Evolutionary conservation across 2,329 filamentous ascomycete genomes (phyloP).

Genomic region (Diaporthe citri): DNA sequence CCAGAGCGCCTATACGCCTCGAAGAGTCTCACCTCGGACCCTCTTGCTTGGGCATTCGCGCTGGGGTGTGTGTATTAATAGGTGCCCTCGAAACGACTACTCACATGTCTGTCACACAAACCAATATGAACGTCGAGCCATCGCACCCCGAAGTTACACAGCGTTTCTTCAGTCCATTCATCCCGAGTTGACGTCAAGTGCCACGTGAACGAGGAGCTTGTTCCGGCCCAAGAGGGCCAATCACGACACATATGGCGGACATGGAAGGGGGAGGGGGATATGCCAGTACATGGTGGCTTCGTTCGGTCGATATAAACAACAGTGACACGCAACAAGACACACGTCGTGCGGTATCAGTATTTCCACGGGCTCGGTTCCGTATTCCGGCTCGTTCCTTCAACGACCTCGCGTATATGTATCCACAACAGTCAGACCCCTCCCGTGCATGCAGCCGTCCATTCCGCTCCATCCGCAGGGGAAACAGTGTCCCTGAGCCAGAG

Average conservation of each 20-base stretch:
- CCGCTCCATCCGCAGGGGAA: not conserved
- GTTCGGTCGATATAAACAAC: slow-evolving; percentile 25
- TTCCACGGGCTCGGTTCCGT: not conserved
- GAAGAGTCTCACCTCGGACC: not conserved
- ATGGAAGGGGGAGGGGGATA: not conserved
- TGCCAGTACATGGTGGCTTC: slow-evolving; percentile 1
- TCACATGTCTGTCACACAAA: slow-evolving; percentile 3
- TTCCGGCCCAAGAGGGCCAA: not conserved
- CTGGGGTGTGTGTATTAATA: not conserved
- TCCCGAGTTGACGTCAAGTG: not conserved
- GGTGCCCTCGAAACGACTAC: no score
- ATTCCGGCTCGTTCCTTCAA: not conserved
- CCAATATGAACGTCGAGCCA: not conserved
- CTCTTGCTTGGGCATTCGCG: not conserved
- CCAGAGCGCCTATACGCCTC: not conserved
- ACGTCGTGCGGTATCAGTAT: slow-evolving; percentile 14
- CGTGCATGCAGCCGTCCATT: not conserved
- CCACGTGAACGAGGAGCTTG: not conserved
- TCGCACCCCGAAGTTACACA: not conserved
- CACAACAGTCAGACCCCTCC: not conserved
- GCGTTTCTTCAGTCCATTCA: not conserved
- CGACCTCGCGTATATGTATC: not conserved
- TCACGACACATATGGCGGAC: not conserved
- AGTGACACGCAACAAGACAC: slow-evolving; percentile 22
- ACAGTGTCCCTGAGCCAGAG: not conserved